Conservation (phyloP, 1,284 basidiomycete species). For the Heterobasidion parviporum region DNA sequence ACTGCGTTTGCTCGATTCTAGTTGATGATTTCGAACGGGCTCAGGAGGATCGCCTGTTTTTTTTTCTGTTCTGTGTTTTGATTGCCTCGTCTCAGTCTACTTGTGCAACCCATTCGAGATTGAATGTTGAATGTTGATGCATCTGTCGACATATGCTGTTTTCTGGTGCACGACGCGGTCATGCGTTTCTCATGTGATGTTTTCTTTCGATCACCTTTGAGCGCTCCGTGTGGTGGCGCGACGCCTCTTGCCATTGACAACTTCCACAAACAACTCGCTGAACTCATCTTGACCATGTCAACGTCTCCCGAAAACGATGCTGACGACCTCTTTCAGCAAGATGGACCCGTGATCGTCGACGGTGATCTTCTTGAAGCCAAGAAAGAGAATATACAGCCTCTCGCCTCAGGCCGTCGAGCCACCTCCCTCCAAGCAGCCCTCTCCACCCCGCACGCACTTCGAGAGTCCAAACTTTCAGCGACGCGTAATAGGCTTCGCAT, state of each 20-base stretch:
- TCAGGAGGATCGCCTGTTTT: too few species aligned
- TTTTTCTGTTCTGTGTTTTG: too few species aligned
- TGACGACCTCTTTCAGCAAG: slow-evolving; percentile 19
- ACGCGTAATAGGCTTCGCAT: slow-evolving; percentile 50
- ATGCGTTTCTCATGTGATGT: too few species aligned
- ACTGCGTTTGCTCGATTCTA: background rate
- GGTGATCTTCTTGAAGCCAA: slow-evolving; percentile 74
- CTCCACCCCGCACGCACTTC: slow-evolving; percentile 63
- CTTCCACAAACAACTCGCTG: background rate
- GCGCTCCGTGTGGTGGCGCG: too few species aligned
- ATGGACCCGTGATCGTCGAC: slow-evolving; percentile 45
- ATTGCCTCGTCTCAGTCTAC: too few species aligned
- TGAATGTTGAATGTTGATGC: too few species aligned
- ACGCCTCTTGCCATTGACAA: too few species aligned
- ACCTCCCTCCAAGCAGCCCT: slow-evolving; percentile 66
- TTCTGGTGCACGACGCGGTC: too few species aligned
- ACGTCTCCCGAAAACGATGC: background rate
- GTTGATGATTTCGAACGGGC: too few species aligned
- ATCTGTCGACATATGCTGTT: too few species aligned
- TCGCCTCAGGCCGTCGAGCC: slow-evolving; percentile 64
- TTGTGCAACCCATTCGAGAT: too few species aligned
- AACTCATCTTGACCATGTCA: background rate
- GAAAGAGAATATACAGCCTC: slow-evolving; percentile 77
- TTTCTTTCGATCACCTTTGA: too few species aligned
- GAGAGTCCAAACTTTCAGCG: slow-evolving; percentile 56